Percentiles rank a stretch among this genome's conserved stretches.
phyloP scores from a whole-genome alignment of 106 monocot genomes.

The Phalaenopsis aphrodite region DNA sequence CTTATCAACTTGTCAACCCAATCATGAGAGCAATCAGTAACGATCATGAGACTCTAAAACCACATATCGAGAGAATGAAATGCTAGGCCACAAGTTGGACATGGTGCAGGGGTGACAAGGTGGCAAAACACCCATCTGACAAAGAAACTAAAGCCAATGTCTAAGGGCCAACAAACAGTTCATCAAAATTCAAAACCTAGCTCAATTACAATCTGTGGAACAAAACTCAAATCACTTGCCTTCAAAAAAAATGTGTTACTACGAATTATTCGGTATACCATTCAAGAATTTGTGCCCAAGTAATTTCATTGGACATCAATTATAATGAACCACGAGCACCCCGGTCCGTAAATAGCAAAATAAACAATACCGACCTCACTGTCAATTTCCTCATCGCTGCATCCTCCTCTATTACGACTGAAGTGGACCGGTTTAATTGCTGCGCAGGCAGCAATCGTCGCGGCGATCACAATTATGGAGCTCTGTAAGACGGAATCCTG shows the following conservation, averaged over 20 bases:
- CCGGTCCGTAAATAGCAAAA: no score
- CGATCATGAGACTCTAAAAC: no score
- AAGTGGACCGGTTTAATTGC: conserved; percentile 4
- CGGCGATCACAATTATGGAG: conserved; percentile 15
- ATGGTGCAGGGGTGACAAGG: no score
- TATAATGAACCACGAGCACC: no score
- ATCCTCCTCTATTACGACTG: not conserved
- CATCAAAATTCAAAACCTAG: no score
- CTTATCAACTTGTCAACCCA: no score
- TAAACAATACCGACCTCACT: not conserved
- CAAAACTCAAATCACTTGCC: not conserved
- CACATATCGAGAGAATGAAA: no score
- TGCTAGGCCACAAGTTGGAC: no score
- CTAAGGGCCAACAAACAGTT: no score
- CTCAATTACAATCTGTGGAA: not conserved
- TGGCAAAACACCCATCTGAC: no score
- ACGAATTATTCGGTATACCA: not conserved
- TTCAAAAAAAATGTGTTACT: not conserved
- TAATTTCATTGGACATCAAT: not conserved
- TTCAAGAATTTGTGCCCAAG: not conserved
- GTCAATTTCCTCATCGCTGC: not conserved
- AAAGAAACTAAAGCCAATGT: no score
- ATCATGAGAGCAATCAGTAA: no score
- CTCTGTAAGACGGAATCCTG: conserved; percentile 1
- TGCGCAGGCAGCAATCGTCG: conserved; percentile 10